Conservation (phyloP, 345 rosid species). For the Hibiscus syriacus region DNA sequence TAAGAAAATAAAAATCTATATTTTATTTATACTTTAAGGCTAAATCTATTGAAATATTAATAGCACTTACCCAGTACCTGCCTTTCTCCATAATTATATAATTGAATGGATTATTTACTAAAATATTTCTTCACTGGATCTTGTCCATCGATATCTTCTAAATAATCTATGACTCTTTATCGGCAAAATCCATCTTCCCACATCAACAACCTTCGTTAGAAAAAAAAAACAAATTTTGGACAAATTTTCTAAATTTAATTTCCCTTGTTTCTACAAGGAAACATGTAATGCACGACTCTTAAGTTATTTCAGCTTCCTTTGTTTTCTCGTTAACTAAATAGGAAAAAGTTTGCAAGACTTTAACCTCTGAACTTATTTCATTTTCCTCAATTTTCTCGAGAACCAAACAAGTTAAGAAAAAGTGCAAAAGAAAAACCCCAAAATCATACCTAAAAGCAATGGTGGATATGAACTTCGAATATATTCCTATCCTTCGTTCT, state of each 20-base stretch:
- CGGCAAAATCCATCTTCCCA: constrained; percentile 99
- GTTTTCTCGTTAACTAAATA: background rate
- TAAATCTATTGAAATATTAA: constrained; percentile 3
- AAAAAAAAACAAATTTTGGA: background rate
- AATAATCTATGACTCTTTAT: constrained; percentile 65
- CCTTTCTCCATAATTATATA: constrained; percentile 99
- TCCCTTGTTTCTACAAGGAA: background rate
- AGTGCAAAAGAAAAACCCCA: background rate
- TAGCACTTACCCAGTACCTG: constrained; percentile 97
- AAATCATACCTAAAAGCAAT: constrained; percentile 73
- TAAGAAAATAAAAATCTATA: background rate
- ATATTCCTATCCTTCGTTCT: no score
- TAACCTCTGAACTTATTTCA: constrained; percentile 10
- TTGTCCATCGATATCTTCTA: constrained; percentile 79
- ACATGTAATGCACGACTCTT: constrained; percentile 15
- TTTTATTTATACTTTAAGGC: no score
- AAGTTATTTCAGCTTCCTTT: no score
- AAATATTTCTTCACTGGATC: constrained; percentile 95
- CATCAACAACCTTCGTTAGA: constrained; percentile 89
- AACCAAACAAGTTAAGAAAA: constrained; percentile 12
- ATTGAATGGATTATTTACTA: constrained; percentile 99
- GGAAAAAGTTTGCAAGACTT: background rate
- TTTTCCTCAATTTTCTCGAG: constrained; percentile 13
- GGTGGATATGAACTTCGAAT: no score
- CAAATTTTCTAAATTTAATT: background rate